phyloP scores from a whole-genome alignment of 768 basidiomycete species.

The Calocera cornea region DNA sequence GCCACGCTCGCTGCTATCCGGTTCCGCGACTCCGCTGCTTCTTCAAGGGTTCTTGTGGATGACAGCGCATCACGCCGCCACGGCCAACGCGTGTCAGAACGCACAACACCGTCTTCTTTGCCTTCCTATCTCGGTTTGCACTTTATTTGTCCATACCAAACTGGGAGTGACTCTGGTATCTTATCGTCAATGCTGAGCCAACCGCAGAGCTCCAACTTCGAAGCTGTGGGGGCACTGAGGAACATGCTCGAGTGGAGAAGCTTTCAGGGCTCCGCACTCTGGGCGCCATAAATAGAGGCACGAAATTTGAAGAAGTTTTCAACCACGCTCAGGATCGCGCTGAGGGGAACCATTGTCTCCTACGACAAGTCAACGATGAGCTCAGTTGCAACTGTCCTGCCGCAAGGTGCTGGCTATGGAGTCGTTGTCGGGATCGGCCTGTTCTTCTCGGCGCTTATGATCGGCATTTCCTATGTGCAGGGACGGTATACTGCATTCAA shows the following conservation, averaged over 20 bases:
- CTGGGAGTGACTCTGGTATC: not conserved
- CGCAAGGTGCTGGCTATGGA: conserved; percentile 76
- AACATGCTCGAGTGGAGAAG: not conserved
- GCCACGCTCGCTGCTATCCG: not conserved
- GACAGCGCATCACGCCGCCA: not conserved
- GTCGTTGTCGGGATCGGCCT: conserved; percentile 73
- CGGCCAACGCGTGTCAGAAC: not conserved
- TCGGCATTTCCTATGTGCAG: conserved; percentile 64
- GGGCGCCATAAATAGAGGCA: not conserved
- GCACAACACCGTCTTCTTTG: not conserved
- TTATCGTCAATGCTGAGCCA: not conserved
- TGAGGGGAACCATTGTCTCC: not conserved
- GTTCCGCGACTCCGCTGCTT: not conserved
- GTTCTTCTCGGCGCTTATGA: conserved; percentile 75
- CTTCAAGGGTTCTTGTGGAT: not conserved
- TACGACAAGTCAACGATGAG: not conserved
- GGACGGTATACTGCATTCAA: conserved; percentile 72
- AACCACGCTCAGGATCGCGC: not conserved
- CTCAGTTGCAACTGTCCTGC: conserved; percentile 28
- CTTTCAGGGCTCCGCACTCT: not conserved
- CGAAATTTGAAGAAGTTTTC: not conserved
- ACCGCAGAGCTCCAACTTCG: not conserved
- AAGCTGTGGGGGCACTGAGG: not conserved
- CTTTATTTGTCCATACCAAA: not conserved
- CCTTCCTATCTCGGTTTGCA: not conserved